Base-by-base conservation (phyloP, 2,329 filamentous ascomycete species). In the Iodosphaeria phyllophila region DNA sequence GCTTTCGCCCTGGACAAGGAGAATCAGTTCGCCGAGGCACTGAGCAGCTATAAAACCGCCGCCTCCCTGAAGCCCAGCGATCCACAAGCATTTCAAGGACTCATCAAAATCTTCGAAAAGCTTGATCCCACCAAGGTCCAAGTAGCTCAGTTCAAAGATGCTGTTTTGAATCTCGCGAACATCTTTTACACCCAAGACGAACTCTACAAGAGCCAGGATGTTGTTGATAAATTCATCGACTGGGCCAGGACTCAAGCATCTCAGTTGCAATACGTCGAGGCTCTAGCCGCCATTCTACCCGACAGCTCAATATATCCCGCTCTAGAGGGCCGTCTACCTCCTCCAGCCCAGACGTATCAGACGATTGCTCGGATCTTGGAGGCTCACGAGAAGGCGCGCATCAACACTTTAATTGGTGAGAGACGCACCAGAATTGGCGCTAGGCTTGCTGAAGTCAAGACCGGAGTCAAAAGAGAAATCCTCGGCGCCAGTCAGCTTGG, bases 351-450 rank as follows among this genome's bases (percentile, higher is more conserved):
- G 30, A 91, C 79, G 0, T 92, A 91, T 46, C 74, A 73, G 37
- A 74, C 67, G 17, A 71, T 95, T 27, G 78, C 80, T 9, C 74
- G 89, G 36, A 77, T 92, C 12, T 62, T 79, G 3, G 89, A 95
- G 42, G 56, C 67, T 2, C 79, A 89, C 31, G 89, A 98, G 50
- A 84, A 77, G 42, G 76, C 86, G 43, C 74, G 70, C 16, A 86
- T 93, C 46, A 92, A 92, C 43, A 78, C 67, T 4, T 68, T 92
- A 30, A 91, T 98, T 35, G 82, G 75, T 16, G 83, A 92, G 48
- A 69, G 89, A 21, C 66, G 84, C 33, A 92, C 84, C 2, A 66
- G 89, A 18, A 61, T 98, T 3, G 89, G 89, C 20, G 83, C 84
- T 7, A 76, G 69, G 22, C 61, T 92, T 28, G 73, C 68, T 20